phyloP scores from a whole-genome alignment of 768 basidiomycete species.

The Lactifluus subvellereus region DNA sequence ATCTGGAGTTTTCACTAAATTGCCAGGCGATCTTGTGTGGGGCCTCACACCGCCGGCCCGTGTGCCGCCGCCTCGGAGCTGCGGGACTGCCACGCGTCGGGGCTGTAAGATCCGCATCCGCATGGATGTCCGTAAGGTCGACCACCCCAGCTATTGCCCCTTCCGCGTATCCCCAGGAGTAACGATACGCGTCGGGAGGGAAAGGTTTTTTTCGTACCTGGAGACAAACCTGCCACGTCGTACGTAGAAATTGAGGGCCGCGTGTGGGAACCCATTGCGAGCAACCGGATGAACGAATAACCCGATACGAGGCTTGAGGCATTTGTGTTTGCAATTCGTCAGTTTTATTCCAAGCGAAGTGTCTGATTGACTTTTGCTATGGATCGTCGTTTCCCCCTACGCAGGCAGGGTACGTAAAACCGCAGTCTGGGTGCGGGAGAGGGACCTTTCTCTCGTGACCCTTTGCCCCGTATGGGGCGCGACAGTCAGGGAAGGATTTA shows the following conservation, averaged over 20 bases:
- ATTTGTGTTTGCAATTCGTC: neutral
- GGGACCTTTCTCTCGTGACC: neutral
- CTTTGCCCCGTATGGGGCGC: neutral
- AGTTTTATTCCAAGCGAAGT: neutral
- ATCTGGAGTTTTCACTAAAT: neutral
- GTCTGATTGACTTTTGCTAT: slow-evolving; percentile 9
- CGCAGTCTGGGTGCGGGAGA: neutral
- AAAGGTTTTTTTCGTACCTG: neutral
- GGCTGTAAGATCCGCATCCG: neutral
- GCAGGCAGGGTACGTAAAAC: neutral
- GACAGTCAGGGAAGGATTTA: neutral
- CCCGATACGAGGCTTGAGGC: neutral
- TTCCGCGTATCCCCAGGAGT: neutral
- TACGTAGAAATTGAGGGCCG: neutral
- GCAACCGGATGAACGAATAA: neutral
- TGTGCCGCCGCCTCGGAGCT: neutral
- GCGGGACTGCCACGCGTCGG: too few relatives aligned
- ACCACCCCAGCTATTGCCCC: neutral
- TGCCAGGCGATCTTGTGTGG: neutral
- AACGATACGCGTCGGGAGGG: neutral
- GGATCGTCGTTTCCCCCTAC: neutral
- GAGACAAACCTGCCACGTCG: neutral
- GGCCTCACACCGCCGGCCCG: neutral
- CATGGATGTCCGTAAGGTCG: neutral
- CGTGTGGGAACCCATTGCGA: slow-evolving; percentile 3